Conservation (phyloP, 208 protist species). For the Entamoeba invadens region DNA sequence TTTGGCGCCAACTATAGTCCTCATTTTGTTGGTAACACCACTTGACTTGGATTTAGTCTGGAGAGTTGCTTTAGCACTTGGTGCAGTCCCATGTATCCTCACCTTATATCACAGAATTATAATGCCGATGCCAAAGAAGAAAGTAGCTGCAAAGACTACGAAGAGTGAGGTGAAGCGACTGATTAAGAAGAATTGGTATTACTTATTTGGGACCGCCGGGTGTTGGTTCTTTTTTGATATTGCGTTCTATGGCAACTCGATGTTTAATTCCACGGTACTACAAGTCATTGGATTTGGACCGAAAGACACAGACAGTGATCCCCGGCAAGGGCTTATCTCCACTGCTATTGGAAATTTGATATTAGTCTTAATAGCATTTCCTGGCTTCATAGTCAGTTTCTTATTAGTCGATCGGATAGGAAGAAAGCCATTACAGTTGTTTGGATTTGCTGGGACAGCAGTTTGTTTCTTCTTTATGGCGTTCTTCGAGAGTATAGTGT, state of each 20-base stretch:
- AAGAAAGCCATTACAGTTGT: neutral
- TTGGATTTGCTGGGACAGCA: neutral
- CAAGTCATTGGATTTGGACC: neutral
- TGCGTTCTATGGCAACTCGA: neutral
- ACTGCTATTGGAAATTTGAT: conserved; percentile 1
- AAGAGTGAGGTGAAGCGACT: neutral
- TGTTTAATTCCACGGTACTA: neutral
- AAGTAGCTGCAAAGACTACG: neutral
- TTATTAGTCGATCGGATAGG: neutral
- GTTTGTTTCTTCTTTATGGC: neutral
- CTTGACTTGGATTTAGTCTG: neutral
- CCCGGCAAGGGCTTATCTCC: neutral
- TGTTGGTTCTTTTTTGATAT: neutral
- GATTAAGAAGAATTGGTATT: neutral
- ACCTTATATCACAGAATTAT: neutral
- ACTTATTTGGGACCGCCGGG: neutral
- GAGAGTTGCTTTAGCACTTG: neutral
- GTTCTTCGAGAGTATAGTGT: neutral
- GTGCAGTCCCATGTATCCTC: neutral
- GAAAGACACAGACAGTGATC: neutral
- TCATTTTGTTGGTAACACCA: neutral
- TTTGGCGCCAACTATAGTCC: neutral
- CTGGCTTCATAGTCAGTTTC: neutral
- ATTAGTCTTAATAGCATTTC: neutral
- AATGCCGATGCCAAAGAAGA: neutral